Evolutionary conservation across 1,139 yeast species (phyloP), one percentile per base, ranked within the genome.

Genomic region (Pichia cactophila): DNA sequence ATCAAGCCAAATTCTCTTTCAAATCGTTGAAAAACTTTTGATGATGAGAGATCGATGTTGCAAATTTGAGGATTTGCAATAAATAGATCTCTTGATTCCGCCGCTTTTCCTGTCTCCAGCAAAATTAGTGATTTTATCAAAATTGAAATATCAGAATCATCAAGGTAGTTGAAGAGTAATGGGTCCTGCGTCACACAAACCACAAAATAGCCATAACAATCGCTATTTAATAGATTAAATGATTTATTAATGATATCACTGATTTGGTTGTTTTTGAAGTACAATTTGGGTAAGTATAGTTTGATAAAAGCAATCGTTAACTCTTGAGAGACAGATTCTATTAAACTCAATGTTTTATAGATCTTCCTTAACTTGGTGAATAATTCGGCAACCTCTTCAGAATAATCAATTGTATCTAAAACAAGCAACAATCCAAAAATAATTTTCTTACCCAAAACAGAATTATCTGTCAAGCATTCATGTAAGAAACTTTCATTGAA

Each of bases 401-500:
- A 66, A 17, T 61, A 59, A 47, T 71, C 75, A 39, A 71, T 66
- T 1, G 74, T 67, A 28, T 73, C 54, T 35, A 74, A 57, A 35
- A 75, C 57, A 23, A 73, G 58, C 23, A 69, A 48, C 5, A 71
- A 45, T 5, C 68, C 68, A 47, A 64, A 55, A 14, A 67, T 46
- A 6, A 68, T 47, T 4, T 61, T 63, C 41, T 56, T 57, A 42
- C 63, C 59, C n/a, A 58, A 43, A 3, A 56, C 40, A 4, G 65
- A 38, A 6, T 61, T 54, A 5, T 57, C 55, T 36, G 58, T 57
- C 6, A 64, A 47, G 3, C 61, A 53, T 4, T 61, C 53, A 1
- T 55, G 36, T 10, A 67, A 43, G 0, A 63, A 20, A 3, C 50
- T 40, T 12, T 52, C 53, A 14, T 61, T 63, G 4, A 58, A 38